Conservation (phyloP, 2,329 filamentous ascomycete species). For the Chaetomium olivaceum region DNA sequence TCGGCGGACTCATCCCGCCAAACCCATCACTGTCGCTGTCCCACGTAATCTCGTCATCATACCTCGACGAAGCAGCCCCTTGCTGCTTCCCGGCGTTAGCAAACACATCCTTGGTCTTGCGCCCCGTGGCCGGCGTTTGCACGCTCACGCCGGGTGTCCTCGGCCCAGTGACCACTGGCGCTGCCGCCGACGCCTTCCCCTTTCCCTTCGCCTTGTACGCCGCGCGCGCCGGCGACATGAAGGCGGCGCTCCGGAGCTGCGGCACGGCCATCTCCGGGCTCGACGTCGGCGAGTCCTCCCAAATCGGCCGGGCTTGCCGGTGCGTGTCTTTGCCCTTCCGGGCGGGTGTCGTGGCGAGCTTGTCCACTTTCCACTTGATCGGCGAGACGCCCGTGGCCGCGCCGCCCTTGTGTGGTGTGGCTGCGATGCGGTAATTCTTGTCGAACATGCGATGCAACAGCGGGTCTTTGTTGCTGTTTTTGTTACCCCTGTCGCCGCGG, state of each 20-base stretch:
- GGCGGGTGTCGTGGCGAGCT: slow-evolving; percentile 20
- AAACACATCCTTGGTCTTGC: slow-evolving; percentile 52
- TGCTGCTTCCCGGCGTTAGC: slow-evolving; percentile 33
- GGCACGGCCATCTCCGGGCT: slow-evolving; percentile 79
- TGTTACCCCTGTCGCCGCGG: slow-evolving; percentile 33
- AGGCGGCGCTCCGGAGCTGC: slow-evolving; percentile 80
- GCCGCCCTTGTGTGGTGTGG: slow-evolving; percentile 71
- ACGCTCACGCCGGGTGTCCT: slow-evolving; percentile 84
- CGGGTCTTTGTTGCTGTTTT: slow-evolving; percentile 62
- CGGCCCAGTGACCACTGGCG: slow-evolving; percentile 43
- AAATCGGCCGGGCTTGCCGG: slow-evolving; percentile 39
- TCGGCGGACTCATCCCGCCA: slow-evolving; percentile 82
- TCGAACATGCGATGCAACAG: slow-evolving; percentile 89
- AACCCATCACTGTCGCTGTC: slow-evolving; percentile 73
- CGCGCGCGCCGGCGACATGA: slow-evolving; percentile 68
- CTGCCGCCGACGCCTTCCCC: slow-evolving; percentile 43
- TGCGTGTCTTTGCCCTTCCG: slow-evolving; percentile 33
- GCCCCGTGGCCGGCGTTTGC: slow-evolving; percentile 66
- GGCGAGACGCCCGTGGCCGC: slow-evolving; percentile 46
- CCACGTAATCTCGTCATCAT: slow-evolving; percentile 65
- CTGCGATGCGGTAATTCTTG: slow-evolving; percentile 91
- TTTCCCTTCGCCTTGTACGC: slow-evolving; percentile 42
- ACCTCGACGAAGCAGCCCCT: slow-evolving; percentile 21
- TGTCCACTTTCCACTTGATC: slow-evolving; percentile 43
- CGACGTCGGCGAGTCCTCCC: slow-evolving; percentile 63